Conservation (phyloP, 495 filamentous ascomycete species). For the Astrothelium macrocarpum region DNA sequence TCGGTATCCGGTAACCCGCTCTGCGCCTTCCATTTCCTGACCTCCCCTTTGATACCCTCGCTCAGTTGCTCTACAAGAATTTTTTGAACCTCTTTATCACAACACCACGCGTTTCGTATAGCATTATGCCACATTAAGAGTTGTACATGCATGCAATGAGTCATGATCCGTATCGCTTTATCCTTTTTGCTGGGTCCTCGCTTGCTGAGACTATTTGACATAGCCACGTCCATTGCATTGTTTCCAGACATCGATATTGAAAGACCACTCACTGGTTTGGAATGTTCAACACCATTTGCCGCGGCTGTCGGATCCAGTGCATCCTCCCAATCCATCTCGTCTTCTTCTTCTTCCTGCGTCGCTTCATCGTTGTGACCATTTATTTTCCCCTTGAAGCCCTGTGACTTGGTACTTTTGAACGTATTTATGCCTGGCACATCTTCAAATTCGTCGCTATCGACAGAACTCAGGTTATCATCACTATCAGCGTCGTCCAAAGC, state of each 20-base stretch:
- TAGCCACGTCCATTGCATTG: conserved; percentile 56
- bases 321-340: conserved; percentile 82
- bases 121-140: conserved; percentile 81
- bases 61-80: conserved; percentile 65
- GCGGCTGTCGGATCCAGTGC: conserved; percentile 46
- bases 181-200: conserved; percentile 83
- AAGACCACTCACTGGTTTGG: not conserved
- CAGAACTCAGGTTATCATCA: conserved; percentile 47
- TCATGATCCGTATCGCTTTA: conserved; percentile 61
- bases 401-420: conserved; percentile 9
- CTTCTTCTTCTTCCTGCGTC: conserved; percentile 46
- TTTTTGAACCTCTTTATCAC: conserved; percentile 67
- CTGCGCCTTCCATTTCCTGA: conserved; percentile 62
- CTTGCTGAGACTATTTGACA: conserved; percentile 50
- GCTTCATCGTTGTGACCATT: conserved; percentile 19
- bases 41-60: conserved; percentile 54
- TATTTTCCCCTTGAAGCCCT: conserved; percentile 14
- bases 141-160: conserved; percentile 86
- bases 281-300: conserved; percentile 13
- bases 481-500: conserved; percentile 50
- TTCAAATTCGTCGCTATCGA: conserved; percentile 49
- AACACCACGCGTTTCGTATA: conserved; percentile 76
- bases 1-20: conserved; percentile 46
- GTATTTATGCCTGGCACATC: conserved; percentile 35
- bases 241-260: conserved; percentile 49